A percentile compares a stretch with the other conserved stretches of the same genome.
These are phyloP conservation scores for Exsudoporus frostii DNA, from an alignment of 768 basidiomycete species.

Conservation along the genomic window DNA sequence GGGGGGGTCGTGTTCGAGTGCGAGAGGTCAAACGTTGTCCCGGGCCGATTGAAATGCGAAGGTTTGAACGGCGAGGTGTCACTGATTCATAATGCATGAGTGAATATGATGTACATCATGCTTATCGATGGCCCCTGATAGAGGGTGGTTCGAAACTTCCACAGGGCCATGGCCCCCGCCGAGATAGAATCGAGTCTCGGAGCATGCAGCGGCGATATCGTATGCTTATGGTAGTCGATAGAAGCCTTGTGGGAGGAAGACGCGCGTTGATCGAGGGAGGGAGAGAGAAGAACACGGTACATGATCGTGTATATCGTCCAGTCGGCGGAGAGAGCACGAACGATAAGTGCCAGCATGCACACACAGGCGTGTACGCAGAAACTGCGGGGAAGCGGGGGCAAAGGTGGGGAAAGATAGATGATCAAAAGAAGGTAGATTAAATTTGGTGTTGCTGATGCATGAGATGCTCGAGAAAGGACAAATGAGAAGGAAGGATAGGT, in stretches of 20 bases:
- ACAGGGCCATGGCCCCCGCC: conserved; percentile 10
- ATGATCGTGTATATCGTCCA: conserved; percentile 7
- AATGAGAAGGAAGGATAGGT: conserved; percentile 1
- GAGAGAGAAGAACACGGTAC: conserved; percentile 4
- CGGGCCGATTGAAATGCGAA: neutral
- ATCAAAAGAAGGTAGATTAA: conserved; percentile 3
- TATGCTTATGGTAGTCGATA: conserved; percentile 18
- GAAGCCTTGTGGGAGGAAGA: conserved; percentile 26
- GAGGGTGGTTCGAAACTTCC: conserved; percentile 2
- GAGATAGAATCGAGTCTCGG: conserved; percentile 6
- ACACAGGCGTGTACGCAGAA: conserved; percentile 1
- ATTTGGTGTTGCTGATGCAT: conserved; percentile 4
- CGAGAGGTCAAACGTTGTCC: conserved; percentile 3
- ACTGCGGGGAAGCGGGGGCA: conserved; percentile 25
- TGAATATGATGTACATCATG: neutral
- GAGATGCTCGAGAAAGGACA: conserved; percentile 2
- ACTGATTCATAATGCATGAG: neutral
- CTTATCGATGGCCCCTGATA: conserved; percentile 1
- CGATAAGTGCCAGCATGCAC: neutral
- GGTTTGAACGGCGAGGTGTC: conserved; percentile 1
- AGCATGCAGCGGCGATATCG: conserved; percentile 15
- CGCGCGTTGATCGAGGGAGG: conserved; percentile 12
- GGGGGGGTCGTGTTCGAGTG: neutral
- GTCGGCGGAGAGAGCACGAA: conserved; percentile 4
- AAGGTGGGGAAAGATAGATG: conserved; percentile 15